Base-by-base conservation (phyloP, 2,329 filamentous ascomycete species). In the Ophiostoma angusticollis region DNA sequence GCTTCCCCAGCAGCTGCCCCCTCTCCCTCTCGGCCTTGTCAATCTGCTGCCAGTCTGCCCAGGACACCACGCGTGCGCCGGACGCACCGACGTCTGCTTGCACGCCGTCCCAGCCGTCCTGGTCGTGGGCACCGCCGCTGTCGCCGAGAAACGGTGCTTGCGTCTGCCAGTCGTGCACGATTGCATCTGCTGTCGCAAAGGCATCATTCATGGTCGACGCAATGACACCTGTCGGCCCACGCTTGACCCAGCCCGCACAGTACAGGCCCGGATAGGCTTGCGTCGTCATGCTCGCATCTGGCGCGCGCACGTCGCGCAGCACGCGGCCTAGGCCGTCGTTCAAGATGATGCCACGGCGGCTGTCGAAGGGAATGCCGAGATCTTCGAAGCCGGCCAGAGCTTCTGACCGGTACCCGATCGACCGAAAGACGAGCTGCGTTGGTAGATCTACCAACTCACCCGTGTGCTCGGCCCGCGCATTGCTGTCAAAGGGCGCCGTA, bases 121-220 rank as follows among this genome's bases (percentile, higher is more conserved):
- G 14, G n/a, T 44, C 39, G 21, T 23, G 9, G 8, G 35, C 23
- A 40, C 38, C 37, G 4, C 30, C 34, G 27, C 45, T 47, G 9
- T 46, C 45, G 16, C 52, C 44, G 1, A 70, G 50, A 39, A 74
- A 72, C 1, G 52, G 45, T 2, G 48, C 51, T 2, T 59, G 58
- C 1, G 60, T 53, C 13, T 55, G 49, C 80, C 85, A 89, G 54
- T 98, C 91, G n/a, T 72, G 62, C 1, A 73, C 73, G 45, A 98
- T 82, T 3, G 80, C 76, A 54, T 95, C 87, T 1, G 78, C 91
- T 1, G 86, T 94, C 8, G 74, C 71, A 52, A 96, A 98, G 0
- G 91, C 89, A 56, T 98, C 91, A 43, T 81, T 75, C 85, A 98
- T 93, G 0, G 91, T 98, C 22, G 80, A 86, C 1, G 89, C 89